Evolutionary conservation across 768 basidiomycete species (phyloP), one percentile per base, ranked within the genome.

Genomic region (Mrakia blollopis): DNA sequence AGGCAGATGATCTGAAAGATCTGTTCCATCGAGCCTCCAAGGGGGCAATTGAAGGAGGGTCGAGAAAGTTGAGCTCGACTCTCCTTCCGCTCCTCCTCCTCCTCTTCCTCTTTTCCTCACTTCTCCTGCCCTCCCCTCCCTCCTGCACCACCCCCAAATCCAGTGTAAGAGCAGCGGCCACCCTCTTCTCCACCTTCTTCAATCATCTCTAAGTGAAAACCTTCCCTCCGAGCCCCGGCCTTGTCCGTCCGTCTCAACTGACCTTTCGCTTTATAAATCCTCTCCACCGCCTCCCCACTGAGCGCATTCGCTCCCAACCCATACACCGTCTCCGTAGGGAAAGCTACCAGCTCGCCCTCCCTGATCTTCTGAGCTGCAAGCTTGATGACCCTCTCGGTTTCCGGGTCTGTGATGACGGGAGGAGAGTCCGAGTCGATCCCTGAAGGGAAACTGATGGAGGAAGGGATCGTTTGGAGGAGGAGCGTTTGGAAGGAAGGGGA

Each of bases 321-420:
- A 83, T 98, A 99, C 16, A 99, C 97, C 0, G 97, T 98, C 84
- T 99, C 97, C 41, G 97, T 98, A 0, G 97, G 96, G 82, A 99
- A 92, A 0, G 91, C 95, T 74, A 98, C 91, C 62, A 83, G 82
- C 30, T 88, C 32, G 23, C 76, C 76, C 0, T 86, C 76, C 7
- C 72, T 39, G 25, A 81, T 77, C 30, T 73, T 68, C 52, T 62
- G 21, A 9, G 89, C 85, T 0, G 92, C 92, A 28, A 82, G 80
- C 69, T 86, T 82, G 78, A 93, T 85, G 28, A 90, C 78, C 32
- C 67, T 16, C 28, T 75, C 35, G 11, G 79, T 80, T 11, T 70
- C 60, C 18, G 76, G 52, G 74, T 76, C 67, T 9, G 68, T 32
- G 44, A 79, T 74, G n/a, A 54, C 35, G 6, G 79, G 79, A 2